Evolutionary conservation across 805 yeast genomes (phyloP).

Genomic region (Metschnikowia kunwiensis): DNA sequence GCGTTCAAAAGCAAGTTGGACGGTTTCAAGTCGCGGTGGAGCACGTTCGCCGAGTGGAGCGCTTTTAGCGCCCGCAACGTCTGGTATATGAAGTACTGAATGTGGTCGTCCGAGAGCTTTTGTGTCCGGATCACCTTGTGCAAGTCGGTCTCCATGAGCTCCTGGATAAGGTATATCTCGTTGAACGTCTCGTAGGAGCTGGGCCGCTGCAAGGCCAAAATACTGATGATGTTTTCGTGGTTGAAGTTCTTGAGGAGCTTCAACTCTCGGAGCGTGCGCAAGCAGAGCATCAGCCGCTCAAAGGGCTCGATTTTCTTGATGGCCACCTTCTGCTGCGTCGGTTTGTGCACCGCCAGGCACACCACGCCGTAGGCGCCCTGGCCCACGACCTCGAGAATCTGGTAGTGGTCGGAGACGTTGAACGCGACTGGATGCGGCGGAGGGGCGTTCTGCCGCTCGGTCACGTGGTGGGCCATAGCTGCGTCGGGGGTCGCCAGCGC

Average conservation of each 20-base stretch:
- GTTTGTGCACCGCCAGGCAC: constrained; percentile 82
- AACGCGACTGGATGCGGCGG: constrained; percentile 43
- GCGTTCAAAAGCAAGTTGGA: constrained; percentile 81
- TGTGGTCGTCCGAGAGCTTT: constrained; percentile 83
- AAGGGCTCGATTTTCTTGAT: constrained; percentile 93
- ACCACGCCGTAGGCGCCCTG: constrained; percentile 97
- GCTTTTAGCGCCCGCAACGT: constrained; percentile 87
- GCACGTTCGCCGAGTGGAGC: constrained; percentile 88
- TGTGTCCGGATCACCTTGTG: constrained; percentile 82
- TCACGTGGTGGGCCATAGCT: no score
- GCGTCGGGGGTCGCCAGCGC: constrained; percentile 2
- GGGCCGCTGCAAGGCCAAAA: constrained; percentile 87
- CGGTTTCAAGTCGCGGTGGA: constrained; percentile 92
- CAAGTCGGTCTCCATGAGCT: constrained; percentile 83
- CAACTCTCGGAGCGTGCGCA: constrained; percentile 85
- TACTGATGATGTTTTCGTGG: constrained; percentile 89
- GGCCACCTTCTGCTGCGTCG: constrained; percentile 87
- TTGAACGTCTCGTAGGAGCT: constrained; percentile 67
- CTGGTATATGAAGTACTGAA: constrained; percentile 91
- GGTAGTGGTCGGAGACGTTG: constrained; percentile 84
- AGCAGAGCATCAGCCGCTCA: constrained; percentile 81
- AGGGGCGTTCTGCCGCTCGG: neutral
- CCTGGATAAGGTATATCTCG: constrained; percentile 87
- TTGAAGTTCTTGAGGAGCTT: constrained; percentile 85
- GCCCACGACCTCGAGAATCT: constrained; percentile 80